Evolutionary conservation across 345 rosid genomes (phyloP).

Genomic region (Syzygium oleosum): DNA sequence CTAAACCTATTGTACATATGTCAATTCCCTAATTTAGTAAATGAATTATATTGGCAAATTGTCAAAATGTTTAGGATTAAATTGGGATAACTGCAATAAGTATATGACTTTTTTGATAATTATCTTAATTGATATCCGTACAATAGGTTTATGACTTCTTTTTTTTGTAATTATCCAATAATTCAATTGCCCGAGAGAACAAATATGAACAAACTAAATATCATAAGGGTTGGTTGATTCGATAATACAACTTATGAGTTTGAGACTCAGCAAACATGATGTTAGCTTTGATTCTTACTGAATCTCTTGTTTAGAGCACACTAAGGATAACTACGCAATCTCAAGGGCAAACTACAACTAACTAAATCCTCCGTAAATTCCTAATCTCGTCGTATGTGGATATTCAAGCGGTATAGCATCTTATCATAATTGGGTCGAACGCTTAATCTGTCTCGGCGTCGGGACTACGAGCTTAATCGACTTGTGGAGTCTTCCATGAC

Average conservation of each 20-base stretch:
- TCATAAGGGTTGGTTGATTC: background rate
- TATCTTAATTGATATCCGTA: background rate
- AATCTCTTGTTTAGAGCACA: background rate
- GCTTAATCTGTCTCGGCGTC: background rate
- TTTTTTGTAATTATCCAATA: background rate
- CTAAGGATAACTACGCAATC: background rate
- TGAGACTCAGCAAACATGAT: background rate
- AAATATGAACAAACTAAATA: background rate
- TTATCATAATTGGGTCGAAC: background rate
- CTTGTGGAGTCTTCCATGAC: background rate
- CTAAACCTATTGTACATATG: too few relatives aligned
- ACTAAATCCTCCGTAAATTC: background rate
- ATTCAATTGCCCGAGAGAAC: background rate
- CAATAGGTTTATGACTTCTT: too few relatives aligned
- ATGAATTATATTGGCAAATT: accelerated
- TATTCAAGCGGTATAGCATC: background rate
- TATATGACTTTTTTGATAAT: too few relatives aligned
- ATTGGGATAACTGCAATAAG: accelerated
- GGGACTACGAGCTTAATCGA: background rate
- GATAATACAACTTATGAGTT: background rate
- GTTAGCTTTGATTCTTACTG: background rate
- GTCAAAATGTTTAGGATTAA: background rate
- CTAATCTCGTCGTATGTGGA: background rate
- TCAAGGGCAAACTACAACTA: background rate
- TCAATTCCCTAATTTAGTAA: background rate